Base-by-base conservation (phyloP, 106 monocot genomes). In the Dioscorea alata region DNA sequence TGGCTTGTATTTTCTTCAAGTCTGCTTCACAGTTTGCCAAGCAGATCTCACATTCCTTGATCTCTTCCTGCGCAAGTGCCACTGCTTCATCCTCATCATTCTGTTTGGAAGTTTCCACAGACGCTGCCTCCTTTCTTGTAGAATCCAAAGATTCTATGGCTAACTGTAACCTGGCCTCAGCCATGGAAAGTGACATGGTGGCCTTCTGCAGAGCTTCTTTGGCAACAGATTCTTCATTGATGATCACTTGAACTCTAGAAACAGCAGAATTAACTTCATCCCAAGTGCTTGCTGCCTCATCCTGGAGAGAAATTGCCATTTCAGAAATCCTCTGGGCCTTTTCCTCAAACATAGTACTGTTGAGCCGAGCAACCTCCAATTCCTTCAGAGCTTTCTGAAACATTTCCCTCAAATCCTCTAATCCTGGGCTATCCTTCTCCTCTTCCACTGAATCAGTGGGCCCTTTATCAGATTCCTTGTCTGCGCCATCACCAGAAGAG, bases 331-430 rank as follows among this genome's bases (percentile, higher is more conserved):
- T 86, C 67, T 92, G 92, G 0, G 97, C 97, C 69, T 85, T 92
- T 61, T 97, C 92, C 71, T 97, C 97, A 69, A 90, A 97, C 84
- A 85, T 89, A 4, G 77, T 81, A 54, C 92, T 92, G 78, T 92
- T 97, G 31, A 86, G 76, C 42, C 71, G 72, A 23, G 89, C 89
- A 66, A 89, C 89, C 63, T 97, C 92, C 71, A 97, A 63, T 31
- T 97, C 97, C 61, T 80, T 89, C 19, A 75, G 14, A 60, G 89
- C 81, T 57, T 83, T 90, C 24, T 85, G 87, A 32, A 97, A 87
- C 56, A 79, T 33, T 23, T 92, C 87, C 52, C 52, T 84, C 71
- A 81, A 77, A 60, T 72, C 82, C 33, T 92, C 89, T 63, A 89
- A 19, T 13, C 73, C 69, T 33, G 67, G 31, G 13, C 49, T 51